Evolutionary conservation across 192 early-diverging fungal species (phyloP), one percentile per base, ranked within the genome.

Genomic region (Linnemannia schmuckeri): DNA sequence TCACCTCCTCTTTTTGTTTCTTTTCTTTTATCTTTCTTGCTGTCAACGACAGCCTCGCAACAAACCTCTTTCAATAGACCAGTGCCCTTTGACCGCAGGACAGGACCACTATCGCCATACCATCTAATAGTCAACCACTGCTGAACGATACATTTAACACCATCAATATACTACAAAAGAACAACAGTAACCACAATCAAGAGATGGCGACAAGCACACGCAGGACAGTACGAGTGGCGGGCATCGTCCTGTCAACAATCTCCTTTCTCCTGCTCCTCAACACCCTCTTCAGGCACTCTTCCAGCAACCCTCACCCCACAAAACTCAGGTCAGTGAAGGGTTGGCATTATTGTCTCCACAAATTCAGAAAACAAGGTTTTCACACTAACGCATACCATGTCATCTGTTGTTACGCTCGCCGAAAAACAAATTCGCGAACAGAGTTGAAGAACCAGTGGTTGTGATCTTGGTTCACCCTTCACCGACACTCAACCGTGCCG

Each of bases 391-490:
- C 49, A 22, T 20, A 22, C 49, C 49, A 52, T 18, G 20, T 22
- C 49, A 15, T 0, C 13, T 46, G 0, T 46, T 30, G 57, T 61
- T 61, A 13, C 61, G 33, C 55, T 9, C 22, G 27, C 9, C 41
- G 38, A 33, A 38, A 40, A 41, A 9, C 38, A 33, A 66, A 30
- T 2, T 15, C 22, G 0, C 52, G 4, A 52, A 71, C 49, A 81
- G 78, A 1, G 70, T 87, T 20, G 85, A 81, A 5, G 76, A 87
- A 63, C 85, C 79, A 15, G 79, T 78, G 8, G 85, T 87, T 0
- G 75, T 87, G 37, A 81, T 87, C 44, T 41, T 87, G 49, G 85
- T 87, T 3, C 85, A 87, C 18, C 85, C 85, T 46, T 77, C 85
- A 54, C 85, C 85, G 6, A 77, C 76, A 0, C 72, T 87, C 30